phyloP scores from a whole-genome alignment of 768 basidiomycete genomes.

The Trametes coccinea region DNA sequence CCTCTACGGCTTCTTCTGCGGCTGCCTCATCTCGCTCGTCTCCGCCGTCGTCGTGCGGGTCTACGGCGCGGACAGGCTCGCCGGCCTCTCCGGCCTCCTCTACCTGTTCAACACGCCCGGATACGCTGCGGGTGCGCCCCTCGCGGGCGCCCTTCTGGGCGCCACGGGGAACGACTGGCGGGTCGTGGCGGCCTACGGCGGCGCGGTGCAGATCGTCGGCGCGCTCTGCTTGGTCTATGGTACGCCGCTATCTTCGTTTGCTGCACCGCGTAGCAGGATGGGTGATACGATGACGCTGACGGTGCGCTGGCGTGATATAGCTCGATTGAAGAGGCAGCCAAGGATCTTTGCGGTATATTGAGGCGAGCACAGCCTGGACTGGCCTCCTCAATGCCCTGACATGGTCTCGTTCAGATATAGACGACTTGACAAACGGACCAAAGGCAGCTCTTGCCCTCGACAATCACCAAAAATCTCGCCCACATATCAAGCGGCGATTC shows the following conservation, averaged over 20 bases:
- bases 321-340: no score
- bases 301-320: no score
- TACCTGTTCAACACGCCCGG: constrained; percentile 24
- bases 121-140: constrained; percentile 35
- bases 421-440: no score
- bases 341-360: no score
- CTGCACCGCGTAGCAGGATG: no score
- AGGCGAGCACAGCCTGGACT: no score
- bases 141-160: constrained; percentile 35
- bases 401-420: no score
- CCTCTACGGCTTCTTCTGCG: constrained; percentile 38
- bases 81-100: constrained; percentile 24
- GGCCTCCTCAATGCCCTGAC: no score
- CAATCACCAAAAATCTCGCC: no score
- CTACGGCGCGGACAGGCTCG: constrained; percentile 21
- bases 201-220: constrained; percentile 33
- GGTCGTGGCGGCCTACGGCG: constrained; percentile 34
- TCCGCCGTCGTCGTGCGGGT: constrained; percentile 31
- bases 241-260: constrained; percentile 11
- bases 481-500: no score
- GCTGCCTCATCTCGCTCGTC: constrained; percentile 37
- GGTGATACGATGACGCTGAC: no score
- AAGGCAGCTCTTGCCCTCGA: no score
- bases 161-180: constrained; percentile 35
- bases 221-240: constrained; percentile 34